Evolutionary conservation across 495 filamentous ascomycete genomes (phyloP), one percentile per base, ranked within the genome.

Genomic region (Pseudomonodictys pantanalensis): DNA sequence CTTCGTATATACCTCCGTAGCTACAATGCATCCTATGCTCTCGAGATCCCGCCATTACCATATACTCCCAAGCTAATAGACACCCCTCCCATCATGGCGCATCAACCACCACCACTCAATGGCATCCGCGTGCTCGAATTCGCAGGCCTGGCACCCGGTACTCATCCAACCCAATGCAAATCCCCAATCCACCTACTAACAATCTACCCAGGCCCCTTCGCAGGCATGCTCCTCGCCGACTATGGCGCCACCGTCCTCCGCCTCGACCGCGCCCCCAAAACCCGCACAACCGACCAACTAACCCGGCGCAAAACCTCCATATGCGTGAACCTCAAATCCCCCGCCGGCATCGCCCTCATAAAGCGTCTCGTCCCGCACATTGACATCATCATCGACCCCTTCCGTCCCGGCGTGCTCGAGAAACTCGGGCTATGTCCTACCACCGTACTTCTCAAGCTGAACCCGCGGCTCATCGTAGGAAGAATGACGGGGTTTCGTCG

Each of bases 301-400:
- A 87, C 86, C 2, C 85, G 90, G 3, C 83, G 83, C 72, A 97
- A 97, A 67, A 69, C 80, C 56, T 92, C 87, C 52, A 82, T 96
- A 55, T 80, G 80, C 17, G 71, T 96, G 11, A 81, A 97, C 72
- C 78, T 96, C 11, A 93, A 91, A 61, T 82, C 83, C 15, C 49
- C 80, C 1, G 58, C 70, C 8, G 89, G 86, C 2, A 70, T 85
- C 10, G 72, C 76, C 1, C 73, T 96, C 1, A 70, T 96, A 28
- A 84, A 85, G 56, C 72, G 78, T 44, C 76, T 97, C 9, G 76
- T 86, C 10, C 68, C 71, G 2, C 66, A 74, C 12, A 81, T 85
- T 47, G 91, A 96, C 71, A 76, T 97, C 38, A 72, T 97, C 12
- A 92, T 97, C 66, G 92, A 97, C 72, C 92, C 92, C 4, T 97